Evolutionary conservation across 129 eudicot genomes (phyloP), one percentile per base, ranked within the genome.

Genomic region (Oenanthe sinensis): DNA sequence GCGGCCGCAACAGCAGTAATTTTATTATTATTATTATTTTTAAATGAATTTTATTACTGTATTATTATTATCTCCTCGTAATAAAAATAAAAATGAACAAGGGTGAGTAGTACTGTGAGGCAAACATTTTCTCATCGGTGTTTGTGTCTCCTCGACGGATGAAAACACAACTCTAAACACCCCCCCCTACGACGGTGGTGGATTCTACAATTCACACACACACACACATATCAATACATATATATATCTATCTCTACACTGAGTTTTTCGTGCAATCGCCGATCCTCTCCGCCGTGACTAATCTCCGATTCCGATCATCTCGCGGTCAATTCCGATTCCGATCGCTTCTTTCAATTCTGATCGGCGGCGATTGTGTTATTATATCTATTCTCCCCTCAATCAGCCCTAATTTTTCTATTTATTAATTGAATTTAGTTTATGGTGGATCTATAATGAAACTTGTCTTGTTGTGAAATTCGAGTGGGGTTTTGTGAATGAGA

Each of bases 401-500:
- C 6, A n/a, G 9, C 1, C 4, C 0, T 3, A 60, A 60, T n/a
- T 60, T 60, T 0, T n/a, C 12, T 1, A 58, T 58, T n/a, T 0
- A 1, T 60, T 10, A 6, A n/a, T 60, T 60, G 0, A 60, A 22
- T 71, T 70, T 40, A 8, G 42, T 39, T 40, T 40, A 3, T 42
- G 49, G 44, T 22, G 54, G 76, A 72, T 72, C 76, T 72, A 5
- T 44, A 28, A 74, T 79, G 72, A 63, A 45, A 33, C 22, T 75
- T 30, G 4, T 71, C 50, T 55, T 73, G 69, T 81, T 42, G 37
- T 43, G 75, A 70, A 72, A 36, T 87, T 71, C 82, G 62, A 75
- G 69, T 43, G 83, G 81, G 80, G 68, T 74, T 85, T 78, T 72
- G 82, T 81, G 79, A 70, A 90, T 90, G 88, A 88, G 85, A 89